Base-by-base conservation (phyloP, 2,329 filamentous ascomycete genomes). In the Madurella fahalii region DNA sequence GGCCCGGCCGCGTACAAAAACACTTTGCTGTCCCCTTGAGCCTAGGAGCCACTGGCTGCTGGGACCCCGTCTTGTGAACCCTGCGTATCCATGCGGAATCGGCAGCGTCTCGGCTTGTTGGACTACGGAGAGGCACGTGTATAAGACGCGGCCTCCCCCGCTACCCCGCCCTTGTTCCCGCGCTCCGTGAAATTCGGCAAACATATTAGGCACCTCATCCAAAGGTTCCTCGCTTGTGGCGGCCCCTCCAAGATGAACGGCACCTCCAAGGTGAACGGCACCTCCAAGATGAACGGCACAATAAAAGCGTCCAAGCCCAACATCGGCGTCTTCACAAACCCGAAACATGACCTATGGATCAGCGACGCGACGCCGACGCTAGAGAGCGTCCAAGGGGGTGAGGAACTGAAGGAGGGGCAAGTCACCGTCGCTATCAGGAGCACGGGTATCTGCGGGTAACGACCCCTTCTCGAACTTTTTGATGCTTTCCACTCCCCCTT, bases 311-410 rank as follows among this genome's bases (percentile, higher is more conserved):
- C 81, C 55, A 94, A 95, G 80, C 76, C 89, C 54, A 97, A 97
- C 75, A 95, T 97, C 69, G 93, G 91, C 64, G 91, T 97, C 62
- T 97, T 88, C 79, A 97, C 93, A 50, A 96, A 97, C 75, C 90
- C 93, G 16, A 82, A 84, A 55, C 93, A 97, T 71, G 89, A 96
- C 57, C 79, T 97, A 50, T 97, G 92, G 90, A 83, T 96, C 58
- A 87, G 81, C 53, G 85, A 90, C 61, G 85, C 92, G 12, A 79
- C 83, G 63, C 93, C 93, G 4, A 85, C 82, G 43, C 74, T 90
- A 25, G 88, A 95, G 69, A 84, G 84, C 58, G 85, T 95, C 54
- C 77, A 85, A 64, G 81, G 79, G 61, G 81, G 81, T 45, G 74
- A 84, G 50, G 80, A 78, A 47, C 76, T 96, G 65, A 85, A 88